Evolutionary conservation across 352 stramenopile genomes (phyloP), one percentile per base, ranked within the genome.

Genomic region (Globisporangium camurandrum): DNA sequence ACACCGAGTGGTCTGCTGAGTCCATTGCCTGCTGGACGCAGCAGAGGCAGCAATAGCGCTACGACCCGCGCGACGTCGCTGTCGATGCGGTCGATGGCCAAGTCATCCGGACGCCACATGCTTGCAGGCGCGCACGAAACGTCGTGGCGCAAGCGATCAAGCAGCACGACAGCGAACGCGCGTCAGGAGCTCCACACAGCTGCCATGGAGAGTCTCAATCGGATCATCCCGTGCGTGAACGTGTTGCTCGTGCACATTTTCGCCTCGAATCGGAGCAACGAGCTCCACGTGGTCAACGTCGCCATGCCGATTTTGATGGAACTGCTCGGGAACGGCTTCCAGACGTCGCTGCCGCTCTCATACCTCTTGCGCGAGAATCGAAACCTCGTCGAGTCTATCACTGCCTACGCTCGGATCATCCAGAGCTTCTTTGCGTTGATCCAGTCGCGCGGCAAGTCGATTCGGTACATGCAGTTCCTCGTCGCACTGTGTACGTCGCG

Each of bases 381-480:
- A 2, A 84, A 88, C 54, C 53, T 86, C 20, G 75, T 86, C 33
- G 77, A 88, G 46, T 88, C 73, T 31, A 87, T 86, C 31, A 80
- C 70, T 14, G 73, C 62, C 11, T 88, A 80, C 38, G 57, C 61
- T 1, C 64, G 62, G 16, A 84, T 86, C 26, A 75, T 85, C 16
- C 60, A 71, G 6, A 84, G 69, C 31, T 88, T 86, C 52, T 83
- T 88, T 41, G 70, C 85, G 26, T 39, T 88, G n/a, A 88, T 88
- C 56, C 76, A 73, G 43, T 70, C 70, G 10, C 59, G 72, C 37
- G 74, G 77, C 10, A 80, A 78, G 39, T 86, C 74, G 0, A 84
- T 86, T 28, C 69, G 77, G 11, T 88, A 84, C 43, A 71, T 88
- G 66, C 77, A 88, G 48, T 88, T 85, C 54, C 53, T 88, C 22